Evolutionary conservation across 768 basidiomycete species (phyloP).

Genomic region (Auricularia sp.): DNA sequence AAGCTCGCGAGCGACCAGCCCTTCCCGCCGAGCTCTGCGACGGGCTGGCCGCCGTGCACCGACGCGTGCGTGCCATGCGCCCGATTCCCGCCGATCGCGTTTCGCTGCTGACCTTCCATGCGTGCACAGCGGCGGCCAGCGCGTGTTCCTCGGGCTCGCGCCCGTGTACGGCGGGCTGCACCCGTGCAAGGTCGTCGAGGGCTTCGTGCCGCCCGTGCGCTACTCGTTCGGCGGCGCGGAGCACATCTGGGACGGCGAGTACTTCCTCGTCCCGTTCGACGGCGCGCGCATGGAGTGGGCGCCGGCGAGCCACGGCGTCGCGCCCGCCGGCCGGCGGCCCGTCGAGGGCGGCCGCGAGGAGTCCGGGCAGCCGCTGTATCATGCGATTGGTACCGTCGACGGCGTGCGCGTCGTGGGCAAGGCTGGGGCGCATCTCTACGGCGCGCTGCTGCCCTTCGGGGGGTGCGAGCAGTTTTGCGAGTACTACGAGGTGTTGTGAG

Average conservation of each 20-base stretch:
- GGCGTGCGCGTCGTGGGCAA: slow-evolving; percentile 61
- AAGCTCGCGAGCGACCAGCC: background rate
- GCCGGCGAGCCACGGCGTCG: slow-evolving; percentile 43
- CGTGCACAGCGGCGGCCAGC: background rate
- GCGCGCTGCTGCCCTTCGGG: slow-evolving; percentile 32
- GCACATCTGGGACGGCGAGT: slow-evolving; percentile 51
- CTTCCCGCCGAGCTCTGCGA: background rate
- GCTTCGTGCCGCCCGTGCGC: background rate
- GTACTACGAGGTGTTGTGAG: slow-evolving; percentile 37
- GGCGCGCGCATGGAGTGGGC: slow-evolving; percentile 68
- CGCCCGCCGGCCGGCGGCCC: slow-evolving; percentile 47
- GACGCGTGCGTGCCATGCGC: background rate
- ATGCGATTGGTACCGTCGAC: slow-evolving; percentile 45
- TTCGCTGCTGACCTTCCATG: too few species aligned
- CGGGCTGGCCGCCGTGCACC: background rate
- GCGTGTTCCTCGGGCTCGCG: background rate
- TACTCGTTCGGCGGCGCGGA: slow-evolving; percentile 51
- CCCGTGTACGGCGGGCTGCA: background rate
- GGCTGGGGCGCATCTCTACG: slow-evolving; percentile 55
- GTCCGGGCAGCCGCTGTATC: slow-evolving; percentile 53
- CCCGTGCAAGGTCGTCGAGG: slow-evolving; percentile 1
- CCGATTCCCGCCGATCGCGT: background rate
- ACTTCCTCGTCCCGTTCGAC: slow-evolving; percentile 65
- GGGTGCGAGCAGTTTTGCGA: slow-evolving; percentile 28
- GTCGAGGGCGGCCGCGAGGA: slow-evolving; percentile 74